Evolutionary conservation across 306 rosid species (phyloP).

Genomic region (Lathyrus sativus): DNA sequence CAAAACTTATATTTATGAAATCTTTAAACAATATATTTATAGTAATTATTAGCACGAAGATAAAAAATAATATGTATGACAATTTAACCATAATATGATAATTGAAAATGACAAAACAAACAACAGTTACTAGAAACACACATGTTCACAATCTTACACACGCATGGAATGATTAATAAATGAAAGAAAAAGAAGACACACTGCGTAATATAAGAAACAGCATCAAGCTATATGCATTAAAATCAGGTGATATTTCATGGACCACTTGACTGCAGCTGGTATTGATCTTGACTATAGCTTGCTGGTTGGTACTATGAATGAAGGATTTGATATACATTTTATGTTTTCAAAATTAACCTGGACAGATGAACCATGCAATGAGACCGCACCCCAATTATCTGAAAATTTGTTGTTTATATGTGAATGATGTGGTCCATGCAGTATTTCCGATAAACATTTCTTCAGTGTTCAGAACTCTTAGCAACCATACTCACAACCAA

Average conservation of each 20-base stretch:
- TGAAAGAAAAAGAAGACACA: constrained; percentile 15
- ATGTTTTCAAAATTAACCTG: constrained; percentile 42
- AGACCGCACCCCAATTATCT: constrained; percentile 45
- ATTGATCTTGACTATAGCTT: constrained; percentile 25
- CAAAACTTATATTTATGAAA: no score
- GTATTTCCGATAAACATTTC: constrained; percentile 44
- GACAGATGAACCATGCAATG: constrained; percentile 51
- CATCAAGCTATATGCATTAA: constrained; percentile 43
- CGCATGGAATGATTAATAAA: constrained; percentile 43
- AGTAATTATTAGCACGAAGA: neutral
- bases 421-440: constrained; percentile 55
- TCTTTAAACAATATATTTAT: no score
- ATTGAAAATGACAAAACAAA: neutral
- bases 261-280: constrained; percentile 53
- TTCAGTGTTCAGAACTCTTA: constrained; percentile 45
- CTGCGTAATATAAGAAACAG: constrained; percentile 28
- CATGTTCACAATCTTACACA: constrained; percentile 33
- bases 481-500: constrained; percentile 36
- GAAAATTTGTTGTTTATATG: constrained; percentile 38
- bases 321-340: constrained; percentile 34
- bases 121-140: constrained; percentile 4
- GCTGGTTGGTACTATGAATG: constrained; percentile 39
- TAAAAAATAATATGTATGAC: neutral
- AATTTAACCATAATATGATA: neutral
- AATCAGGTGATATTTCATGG: constrained; percentile 60